Percentiles rank a stretch among this genome's conserved stretches.
Evolutionary conservation across 2,329 filamentous ascomycete species (phyloP).

Genomic region (Alternaria gansuensis): DNA sequence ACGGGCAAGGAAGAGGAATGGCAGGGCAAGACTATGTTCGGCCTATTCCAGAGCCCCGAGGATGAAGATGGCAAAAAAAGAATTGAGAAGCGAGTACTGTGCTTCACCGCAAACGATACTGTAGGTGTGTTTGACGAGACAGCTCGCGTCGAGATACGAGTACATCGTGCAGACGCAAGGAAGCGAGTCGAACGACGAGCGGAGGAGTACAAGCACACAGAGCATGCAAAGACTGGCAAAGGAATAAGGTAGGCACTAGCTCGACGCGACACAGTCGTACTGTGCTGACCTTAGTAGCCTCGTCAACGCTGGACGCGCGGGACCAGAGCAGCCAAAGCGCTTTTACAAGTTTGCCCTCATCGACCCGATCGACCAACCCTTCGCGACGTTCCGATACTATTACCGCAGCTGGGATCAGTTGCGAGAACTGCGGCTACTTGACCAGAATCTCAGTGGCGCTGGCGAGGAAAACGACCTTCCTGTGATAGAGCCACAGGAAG

Average conservation of each 20-base stretch:
- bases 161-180: conserved; percentile 54
- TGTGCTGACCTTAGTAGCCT: conserved; percentile 44
- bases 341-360: conserved; percentile 62
- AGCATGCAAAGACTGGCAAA: conserved; percentile 27
- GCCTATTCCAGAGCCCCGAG: conserved; percentile 50
- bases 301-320: conserved; percentile 50
- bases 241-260: conserved; percentile 44
- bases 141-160: conserved; percentile 53
- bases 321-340: conserved; percentile 53
- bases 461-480: conserved; percentile 35
- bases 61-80: conserved; percentile 41
- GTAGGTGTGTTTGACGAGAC: conserved; percentile 34
- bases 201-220: conserved; percentile 35
- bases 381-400: conserved; percentile 57
- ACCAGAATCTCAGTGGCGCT: conserved; percentile 18
- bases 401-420: conserved; percentile 48
- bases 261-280: not conserved
- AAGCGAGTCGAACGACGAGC: conserved; percentile 49
- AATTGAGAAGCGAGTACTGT: conserved; percentile 55
- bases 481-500: conserved; percentile 40
- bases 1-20: conserved; percentile 55
- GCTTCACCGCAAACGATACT: conserved; percentile 43
- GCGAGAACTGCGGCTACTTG: conserved; percentile 34
- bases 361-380: conserved; percentile 60
- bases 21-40: conserved; percentile 58